phyloP scores from a whole-genome alignment of 306 rosid species.

The Inga laurina region DNA sequence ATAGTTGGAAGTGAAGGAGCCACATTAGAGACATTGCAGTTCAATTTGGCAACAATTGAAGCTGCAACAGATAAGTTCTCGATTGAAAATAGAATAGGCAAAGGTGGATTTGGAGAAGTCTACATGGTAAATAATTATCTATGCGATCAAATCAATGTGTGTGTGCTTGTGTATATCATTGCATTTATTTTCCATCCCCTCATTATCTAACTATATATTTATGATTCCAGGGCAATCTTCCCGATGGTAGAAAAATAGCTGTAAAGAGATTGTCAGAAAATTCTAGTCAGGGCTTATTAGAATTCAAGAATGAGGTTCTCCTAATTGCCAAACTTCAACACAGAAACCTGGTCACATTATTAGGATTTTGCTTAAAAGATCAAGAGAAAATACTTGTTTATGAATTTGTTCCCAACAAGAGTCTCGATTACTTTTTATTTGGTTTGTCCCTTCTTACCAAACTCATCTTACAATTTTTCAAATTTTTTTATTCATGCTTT shows the following conservation, averaged over 20 bases:
- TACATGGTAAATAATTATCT: neutral
- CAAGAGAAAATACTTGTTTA: neutral
- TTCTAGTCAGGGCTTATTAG: neutral
- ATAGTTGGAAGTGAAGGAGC: neutral
- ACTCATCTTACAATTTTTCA: neutral
- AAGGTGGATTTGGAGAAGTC: conserved; percentile 2
- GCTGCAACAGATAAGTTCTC: neutral
- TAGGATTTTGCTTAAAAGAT: neutral
- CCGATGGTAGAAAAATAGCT: too few relatives aligned
- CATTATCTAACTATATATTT: too few relatives aligned
- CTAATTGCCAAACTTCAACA: neutral
- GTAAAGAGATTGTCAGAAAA: too few relatives aligned
- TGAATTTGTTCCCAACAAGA: neutral
- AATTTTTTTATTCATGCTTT: neutral
- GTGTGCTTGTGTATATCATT: neutral
- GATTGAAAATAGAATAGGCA: neutral
- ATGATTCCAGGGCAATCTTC: too few relatives aligned
- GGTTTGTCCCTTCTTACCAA: neutral
- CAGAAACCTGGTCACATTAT: neutral
- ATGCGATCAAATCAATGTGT: neutral
- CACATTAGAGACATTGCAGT: neutral
- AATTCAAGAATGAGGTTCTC: neutral
- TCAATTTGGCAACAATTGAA: neutral
- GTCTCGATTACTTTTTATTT: neutral
- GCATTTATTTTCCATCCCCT: neutral